Evolutionary conservation across 2,329 filamentous ascomycete species (phyloP), one percentile per base, ranked within the genome.

Genomic region (Aureobasidium sp.): DNA sequence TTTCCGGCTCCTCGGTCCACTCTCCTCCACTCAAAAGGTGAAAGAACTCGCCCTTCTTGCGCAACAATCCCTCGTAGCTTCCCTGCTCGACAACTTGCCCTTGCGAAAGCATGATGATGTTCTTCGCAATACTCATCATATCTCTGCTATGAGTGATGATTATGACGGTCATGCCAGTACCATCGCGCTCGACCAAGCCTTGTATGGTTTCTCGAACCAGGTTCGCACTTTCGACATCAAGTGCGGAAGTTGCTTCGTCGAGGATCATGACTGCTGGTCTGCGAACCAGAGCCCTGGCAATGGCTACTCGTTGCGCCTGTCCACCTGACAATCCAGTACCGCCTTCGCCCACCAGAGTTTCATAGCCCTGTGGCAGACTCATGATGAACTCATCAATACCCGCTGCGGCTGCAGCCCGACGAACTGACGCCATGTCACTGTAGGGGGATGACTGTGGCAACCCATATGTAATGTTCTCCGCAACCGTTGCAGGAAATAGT

Each of bases 101-200:
- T n/a, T 89, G 82, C 31, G 95, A 79, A 63, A 87, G 67, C 65
- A 97, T 84, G 0, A 93, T 78, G 8, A 97, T 78, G 48, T 83
- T 80, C 70, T 91, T 86, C 0, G 88, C 89, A 63, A 90, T 83
- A 62, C 82, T 80, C 89, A 97, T 97, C 90, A 96, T 95, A 70
- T 93, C 87, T 64, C 78, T 80, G 62, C 82, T 84, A 74, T 97
- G 93, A 53, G 91, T 96, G 42, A 96, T 87, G 27, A 95, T 81
- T 17, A 97, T 79, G 0, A 96, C 84, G 0, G 88, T 88, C 72
- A 90, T 82, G 0, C 76, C 77, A 4, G 64, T 61, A 25, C 52
- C 64, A 53, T 41, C 62, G 56, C 56, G 3, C 60, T 67, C 64
- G 14, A 87, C 76, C 1, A 94, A 74, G 0, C 70, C 70, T 39